Base-by-base conservation (phyloP, 2,329 filamentous ascomycete species). In the Alternaria triticimaculans region DNA sequence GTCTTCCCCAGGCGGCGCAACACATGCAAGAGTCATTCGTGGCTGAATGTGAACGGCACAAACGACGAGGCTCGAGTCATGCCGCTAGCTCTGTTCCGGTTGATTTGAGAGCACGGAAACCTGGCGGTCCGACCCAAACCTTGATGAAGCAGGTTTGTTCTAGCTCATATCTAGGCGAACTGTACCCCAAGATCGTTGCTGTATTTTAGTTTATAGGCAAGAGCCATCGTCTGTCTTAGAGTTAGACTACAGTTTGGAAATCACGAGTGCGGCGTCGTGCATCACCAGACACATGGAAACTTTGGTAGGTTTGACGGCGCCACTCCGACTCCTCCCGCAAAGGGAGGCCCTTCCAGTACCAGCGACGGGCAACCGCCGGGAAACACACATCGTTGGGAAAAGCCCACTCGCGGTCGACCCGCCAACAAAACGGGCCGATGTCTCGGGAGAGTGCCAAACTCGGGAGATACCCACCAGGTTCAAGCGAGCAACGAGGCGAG, bases 381-480 rank as follows among this genome's bases (percentile, higher is more conserved):
- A 62, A 55, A 43, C 44, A 57, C 20, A 43, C n/a, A 18, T 50
- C 30, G 30, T 56, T 56, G 63, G 49, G 44, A 55, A 37, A 56
- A 48, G 33, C 58, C 60, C 51, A 65, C 54, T 55, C 14, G 23
- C 30, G 54, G 43, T 48, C 41, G 48, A 61, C 44, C 60, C 26
- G 55, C 37, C 49, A 30, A 25, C 50, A 26, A 59, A 54, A 63
- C 64, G 66, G 68, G 60, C 68, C 68, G 68, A 69, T 41, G 25
- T 55, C 25, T 64, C 59, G 66, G 58, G 60, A 64, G 51, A 59
- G 62, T 44, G 50, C 55, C 51, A 63, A 55, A 55, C 55, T 66
- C 68, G 66, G 68, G 68, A 69, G 67, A 70, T 70, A 51, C 43
- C 58, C 57, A 58, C 54, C 67, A 53, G 68, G 64, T 65, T 67